phyloP scores from a whole-genome alignment of 2,329 filamentous ascomycete species.

The Mycosphaerella arachidis region DNA sequence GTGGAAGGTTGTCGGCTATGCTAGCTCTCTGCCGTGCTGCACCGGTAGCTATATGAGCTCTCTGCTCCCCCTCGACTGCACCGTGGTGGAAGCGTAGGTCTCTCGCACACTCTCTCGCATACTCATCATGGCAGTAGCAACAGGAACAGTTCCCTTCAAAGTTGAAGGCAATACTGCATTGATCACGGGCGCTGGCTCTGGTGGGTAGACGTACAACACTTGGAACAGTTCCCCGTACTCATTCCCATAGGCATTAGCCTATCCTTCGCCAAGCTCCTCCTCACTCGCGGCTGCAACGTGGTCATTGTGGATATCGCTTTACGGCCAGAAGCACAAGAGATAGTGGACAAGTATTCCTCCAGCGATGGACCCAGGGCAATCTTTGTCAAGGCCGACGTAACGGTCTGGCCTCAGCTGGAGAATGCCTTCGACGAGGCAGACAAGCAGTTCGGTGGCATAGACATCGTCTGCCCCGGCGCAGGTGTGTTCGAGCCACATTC shows the following conservation, averaged over 20 bases:
- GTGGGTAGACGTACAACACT: conserved; percentile 18
- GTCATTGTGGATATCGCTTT: conserved; percentile 46
- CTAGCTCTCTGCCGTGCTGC: background rate
- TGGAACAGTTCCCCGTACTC: background rate
- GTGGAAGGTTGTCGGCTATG: background rate
- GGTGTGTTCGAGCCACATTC: conserved; percentile 47
- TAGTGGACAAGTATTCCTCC: conserved; percentile 36
- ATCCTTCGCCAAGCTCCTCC: conserved; percentile 43
- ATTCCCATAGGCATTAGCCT: conserved; percentile 43
- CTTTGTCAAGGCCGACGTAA: conserved; percentile 47
- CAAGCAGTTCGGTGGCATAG: conserved; percentile 43
- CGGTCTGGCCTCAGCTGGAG: conserved; percentile 47
- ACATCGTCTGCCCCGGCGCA: conserved; percentile 48
- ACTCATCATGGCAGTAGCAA: conserved; percentile 20
- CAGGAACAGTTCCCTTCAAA: conserved; percentile 31
- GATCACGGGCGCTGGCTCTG: conserved; percentile 46
- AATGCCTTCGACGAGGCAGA: conserved; percentile 48
- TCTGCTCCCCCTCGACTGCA: background rate
- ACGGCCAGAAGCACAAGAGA: conserved; percentile 44
- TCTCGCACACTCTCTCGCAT: background rate
- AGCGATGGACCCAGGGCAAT: conserved; percentile 34
- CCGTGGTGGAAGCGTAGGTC: background rate
- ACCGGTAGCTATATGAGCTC: background rate
- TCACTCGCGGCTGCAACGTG: conserved; percentile 44
- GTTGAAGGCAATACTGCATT: conserved; percentile 46